These are phyloP conservation scores for Sporothrix inflata DNA, from an alignment of 2,329 filamentous ascomycete species.

Conservation along the genomic window DNA sequence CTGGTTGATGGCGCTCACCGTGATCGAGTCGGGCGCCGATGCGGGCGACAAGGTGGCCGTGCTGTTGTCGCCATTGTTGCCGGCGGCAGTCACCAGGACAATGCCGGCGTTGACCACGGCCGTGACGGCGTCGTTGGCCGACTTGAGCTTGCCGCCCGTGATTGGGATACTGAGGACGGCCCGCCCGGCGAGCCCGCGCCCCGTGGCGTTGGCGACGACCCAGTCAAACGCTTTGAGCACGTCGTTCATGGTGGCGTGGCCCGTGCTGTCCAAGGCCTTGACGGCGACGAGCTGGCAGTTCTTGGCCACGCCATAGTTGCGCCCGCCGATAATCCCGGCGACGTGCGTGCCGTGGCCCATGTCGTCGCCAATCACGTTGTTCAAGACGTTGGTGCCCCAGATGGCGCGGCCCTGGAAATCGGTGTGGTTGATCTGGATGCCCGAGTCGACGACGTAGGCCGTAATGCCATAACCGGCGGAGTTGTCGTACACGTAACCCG, in stretches of 20 bases:
- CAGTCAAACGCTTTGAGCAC: slow-evolving; percentile 65
- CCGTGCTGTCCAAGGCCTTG: slow-evolving; percentile 61
- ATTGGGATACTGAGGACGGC: slow-evolving; percentile 68
- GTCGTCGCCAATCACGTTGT: slow-evolving; percentile 15
- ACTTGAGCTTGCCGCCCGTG: slow-evolving; percentile 52
- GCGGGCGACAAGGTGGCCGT: slow-evolving; percentile 50
- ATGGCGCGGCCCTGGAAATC: slow-evolving; percentile 60
- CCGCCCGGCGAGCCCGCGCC: slow-evolving; percentile 51
- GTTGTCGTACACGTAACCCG: slow-evolving; percentile 56
- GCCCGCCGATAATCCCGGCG: slow-evolving; percentile 63
- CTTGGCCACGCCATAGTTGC: slow-evolving; percentile 65
- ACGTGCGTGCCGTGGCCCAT: slow-evolving; percentile 48
- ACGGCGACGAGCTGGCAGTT: slow-evolving; percentile 53
- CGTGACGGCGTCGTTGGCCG: slow-evolving; percentile 58
- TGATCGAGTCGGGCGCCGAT: slow-evolving; percentile 59
- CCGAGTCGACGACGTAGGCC: slow-evolving; percentile 68
- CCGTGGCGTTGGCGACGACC: slow-evolving; percentile 51
- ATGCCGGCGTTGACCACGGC: slow-evolving; percentile 54
- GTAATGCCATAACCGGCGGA: slow-evolving; percentile 59
- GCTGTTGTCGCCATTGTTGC: slow-evolving; percentile 58
- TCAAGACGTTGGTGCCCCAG: slow-evolving; percentile 15
- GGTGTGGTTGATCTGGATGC: slow-evolving; percentile 58
- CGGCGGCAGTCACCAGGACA: slow-evolving; percentile 63
- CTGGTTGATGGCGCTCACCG: slow-evolving; percentile 62
- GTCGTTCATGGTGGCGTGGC: slow-evolving; percentile 53